Percentiles rank a stretch among this genome's conserved stretches.
Conservation (phyloP, 148 eudicot genomes). For the Suaeda aralocaspica region DNA sequence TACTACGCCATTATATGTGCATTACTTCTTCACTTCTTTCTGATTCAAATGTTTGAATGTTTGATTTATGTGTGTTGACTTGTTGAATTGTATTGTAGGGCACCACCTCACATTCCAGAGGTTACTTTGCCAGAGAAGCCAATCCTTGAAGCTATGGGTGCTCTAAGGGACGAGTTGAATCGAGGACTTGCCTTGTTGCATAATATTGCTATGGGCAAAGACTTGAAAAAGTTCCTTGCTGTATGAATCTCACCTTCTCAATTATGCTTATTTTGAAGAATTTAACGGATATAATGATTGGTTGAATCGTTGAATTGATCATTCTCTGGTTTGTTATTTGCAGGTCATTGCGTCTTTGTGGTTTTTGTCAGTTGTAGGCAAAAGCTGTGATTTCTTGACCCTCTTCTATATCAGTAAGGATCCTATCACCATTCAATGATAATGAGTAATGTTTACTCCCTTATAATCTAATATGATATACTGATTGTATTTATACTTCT, state of each 20-base stretch:
- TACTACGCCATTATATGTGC: not conserved
- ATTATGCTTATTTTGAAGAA: not conserved
- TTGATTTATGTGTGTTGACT: slow-evolving; percentile 16
- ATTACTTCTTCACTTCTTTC: slow-evolving; percentile 22
- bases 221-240: slow-evolving; percentile 53
- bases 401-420: slow-evolving; percentile 60
- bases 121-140: slow-evolving; percentile 48
- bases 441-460: not conserved
- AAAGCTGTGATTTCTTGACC: slow-evolving; percentile 69
- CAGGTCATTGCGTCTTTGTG: slow-evolving; percentile 67
- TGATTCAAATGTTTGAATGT: slow-evolving; percentile 35
- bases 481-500: not conserved
- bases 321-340: not conserved
- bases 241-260: slow-evolving; percentile 30
- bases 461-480: not conserved
- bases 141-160: slow-evolving; percentile 37
- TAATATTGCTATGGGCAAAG: slow-evolving; percentile 51
- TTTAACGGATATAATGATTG: not conserved
- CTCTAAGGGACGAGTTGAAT: slow-evolving; percentile 42
- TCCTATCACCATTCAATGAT: not conserved
- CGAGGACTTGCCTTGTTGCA: slow-evolving; percentile 39
- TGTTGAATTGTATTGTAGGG: slow-evolving; percentile 32
- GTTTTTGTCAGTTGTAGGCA: slow-evolving; percentile 58
- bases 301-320: not conserved
- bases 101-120: slow-evolving; percentile 51